Evolutionary conservation across 345 rosid species (phyloP).

Genomic region (Microthlaspi erraticum): DNA sequence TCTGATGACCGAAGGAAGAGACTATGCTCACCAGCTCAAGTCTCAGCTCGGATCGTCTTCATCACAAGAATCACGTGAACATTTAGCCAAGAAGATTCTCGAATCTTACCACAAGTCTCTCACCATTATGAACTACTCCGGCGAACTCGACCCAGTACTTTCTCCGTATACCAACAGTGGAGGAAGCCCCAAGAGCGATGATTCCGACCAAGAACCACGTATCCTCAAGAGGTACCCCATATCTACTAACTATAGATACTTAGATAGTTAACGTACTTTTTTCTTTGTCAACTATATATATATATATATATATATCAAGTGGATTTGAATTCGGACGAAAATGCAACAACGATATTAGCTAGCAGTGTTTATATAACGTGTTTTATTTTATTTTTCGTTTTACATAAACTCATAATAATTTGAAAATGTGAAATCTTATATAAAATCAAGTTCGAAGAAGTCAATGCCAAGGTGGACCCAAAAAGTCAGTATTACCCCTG

Average conservation of each 20-base stretch:
- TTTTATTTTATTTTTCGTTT: not conserved
- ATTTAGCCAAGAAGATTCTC: constrained; percentile 56
- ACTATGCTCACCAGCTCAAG: constrained; percentile 47
- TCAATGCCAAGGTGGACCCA: constrained; percentile 59
- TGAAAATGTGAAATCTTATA: constrained; percentile 24
- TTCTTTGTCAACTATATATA: not conserved
- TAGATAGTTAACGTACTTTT: not conserved
- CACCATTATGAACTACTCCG: constrained; percentile 52
- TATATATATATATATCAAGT: too few relatives aligned
- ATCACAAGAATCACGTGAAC: constrained; percentile 53
- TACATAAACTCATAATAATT: not conserved
- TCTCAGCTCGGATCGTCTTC: constrained; percentile 54
- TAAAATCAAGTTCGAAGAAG: constrained; percentile 50
- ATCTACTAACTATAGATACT: constrained; percentile 49
- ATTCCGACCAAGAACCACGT: constrained; percentile 59
- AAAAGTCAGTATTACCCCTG: constrained; percentile 60
- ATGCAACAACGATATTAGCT: not conserved
- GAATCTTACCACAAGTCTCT: constrained; percentile 67
- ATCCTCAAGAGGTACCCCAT: constrained; percentile 45
- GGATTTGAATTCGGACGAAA: not conserved
- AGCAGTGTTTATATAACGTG: not conserved
- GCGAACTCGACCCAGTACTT: constrained; percentile 35
- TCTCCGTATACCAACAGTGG: constrained; percentile 54
- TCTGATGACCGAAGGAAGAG: constrained; percentile 64
- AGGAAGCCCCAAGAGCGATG: constrained; percentile 70